Percentiles rank a stretch among this genome's conserved stretches.
Conservation (phyloP, 305 asterid species). For the Ajuga reptans region DNA sequence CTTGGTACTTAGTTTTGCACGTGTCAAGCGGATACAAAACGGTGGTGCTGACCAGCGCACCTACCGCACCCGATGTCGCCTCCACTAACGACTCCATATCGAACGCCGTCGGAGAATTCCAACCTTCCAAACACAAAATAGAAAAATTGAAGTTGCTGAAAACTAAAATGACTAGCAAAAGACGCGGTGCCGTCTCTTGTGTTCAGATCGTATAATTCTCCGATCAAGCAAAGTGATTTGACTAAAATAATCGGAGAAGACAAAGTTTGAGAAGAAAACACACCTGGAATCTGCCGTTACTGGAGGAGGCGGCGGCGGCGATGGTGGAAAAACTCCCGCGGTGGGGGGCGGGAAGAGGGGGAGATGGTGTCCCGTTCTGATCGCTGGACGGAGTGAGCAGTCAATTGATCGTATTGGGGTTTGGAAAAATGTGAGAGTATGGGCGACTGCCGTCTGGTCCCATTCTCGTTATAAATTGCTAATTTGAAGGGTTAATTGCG, state of each 20-base stretch:
- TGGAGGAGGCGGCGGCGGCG: constrained; percentile 5
- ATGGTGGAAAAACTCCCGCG: constrained; percentile 1
- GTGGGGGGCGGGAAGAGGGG: neutral
- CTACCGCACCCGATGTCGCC: constrained; percentile 86
- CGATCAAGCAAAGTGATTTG: constrained; percentile 12
- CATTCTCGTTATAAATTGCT: neutral
- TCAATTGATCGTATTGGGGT: constrained; percentile 23
- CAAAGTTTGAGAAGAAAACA: neutral
- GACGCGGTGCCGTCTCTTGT: neutral
- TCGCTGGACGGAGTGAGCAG: constrained; percentile 19
- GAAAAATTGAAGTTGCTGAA: neutral
- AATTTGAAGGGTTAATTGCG: neutral
- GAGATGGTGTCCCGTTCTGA: neutral
- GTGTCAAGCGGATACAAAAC: constrained; percentile 82
- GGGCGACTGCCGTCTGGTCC: constrained; percentile 7
- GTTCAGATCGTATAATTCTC: constrained; percentile 21
- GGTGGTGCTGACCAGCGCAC: constrained; percentile 84
- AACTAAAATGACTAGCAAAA: neutral
- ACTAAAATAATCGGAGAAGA: neutral
- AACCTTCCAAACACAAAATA: constrained; percentile 6
- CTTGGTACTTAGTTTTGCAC: constrained; percentile 86
- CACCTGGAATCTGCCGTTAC: constrained; percentile 13
- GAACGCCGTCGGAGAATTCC: constrained; percentile 22
- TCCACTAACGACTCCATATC: constrained; percentile 74
- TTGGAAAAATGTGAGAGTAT: constrained; percentile 17